A percentile compares a stretch with the other conserved stretches of the same genome.
phyloP scores from a whole-genome alignment of 192 early-diverging fungal species.

The Coemansia guatemalensis region DNA sequence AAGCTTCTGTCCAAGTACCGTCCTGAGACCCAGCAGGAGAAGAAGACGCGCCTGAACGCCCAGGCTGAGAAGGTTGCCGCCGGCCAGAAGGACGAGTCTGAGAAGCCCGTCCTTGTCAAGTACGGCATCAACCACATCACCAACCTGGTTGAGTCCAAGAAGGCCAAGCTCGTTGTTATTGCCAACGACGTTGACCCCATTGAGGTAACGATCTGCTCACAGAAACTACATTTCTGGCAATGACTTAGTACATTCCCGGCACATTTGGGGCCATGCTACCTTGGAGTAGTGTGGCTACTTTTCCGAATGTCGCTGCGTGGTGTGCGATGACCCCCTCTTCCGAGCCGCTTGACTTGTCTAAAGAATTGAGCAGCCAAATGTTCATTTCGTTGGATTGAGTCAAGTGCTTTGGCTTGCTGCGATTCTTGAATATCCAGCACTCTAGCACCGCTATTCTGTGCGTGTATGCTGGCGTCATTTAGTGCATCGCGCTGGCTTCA shows the following conservation, averaged over 20 bases:
- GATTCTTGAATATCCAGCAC: neutral
- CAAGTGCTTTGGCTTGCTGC: neutral
- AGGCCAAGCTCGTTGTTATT: constrained; percentile 98
- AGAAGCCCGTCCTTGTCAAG: constrained; percentile 97
- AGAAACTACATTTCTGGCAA: neutral
- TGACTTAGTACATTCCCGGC: constrained; percentile 23
- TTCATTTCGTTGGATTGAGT: neutral
- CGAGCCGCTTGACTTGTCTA: neutral
- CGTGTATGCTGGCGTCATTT: neutral
- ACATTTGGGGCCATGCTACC: neutral
- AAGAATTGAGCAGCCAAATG: too few species aligned
- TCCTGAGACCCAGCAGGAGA: constrained; percentile 96
- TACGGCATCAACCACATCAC: constrained; percentile 99
- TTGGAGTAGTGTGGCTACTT: neutral
- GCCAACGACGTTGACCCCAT: constrained; percentile 99
- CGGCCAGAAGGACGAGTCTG: constrained; percentile 82
- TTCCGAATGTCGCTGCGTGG: constrained; percentile 16
- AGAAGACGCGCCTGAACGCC: constrained; percentile 87
- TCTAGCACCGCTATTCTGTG: neutral
- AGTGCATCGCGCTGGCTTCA: neutral
- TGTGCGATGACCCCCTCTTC: constrained; percentile 51
- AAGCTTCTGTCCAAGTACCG: constrained; percentile 99
- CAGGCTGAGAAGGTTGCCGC: constrained; percentile 89
- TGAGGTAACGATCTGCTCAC: constrained; percentile 58
- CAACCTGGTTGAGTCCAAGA: constrained; percentile 97